phyloP scores from a whole-genome alignment of 2,329 filamentous ascomycete genomes.

The Pestalotiopsis sp. region DNA sequence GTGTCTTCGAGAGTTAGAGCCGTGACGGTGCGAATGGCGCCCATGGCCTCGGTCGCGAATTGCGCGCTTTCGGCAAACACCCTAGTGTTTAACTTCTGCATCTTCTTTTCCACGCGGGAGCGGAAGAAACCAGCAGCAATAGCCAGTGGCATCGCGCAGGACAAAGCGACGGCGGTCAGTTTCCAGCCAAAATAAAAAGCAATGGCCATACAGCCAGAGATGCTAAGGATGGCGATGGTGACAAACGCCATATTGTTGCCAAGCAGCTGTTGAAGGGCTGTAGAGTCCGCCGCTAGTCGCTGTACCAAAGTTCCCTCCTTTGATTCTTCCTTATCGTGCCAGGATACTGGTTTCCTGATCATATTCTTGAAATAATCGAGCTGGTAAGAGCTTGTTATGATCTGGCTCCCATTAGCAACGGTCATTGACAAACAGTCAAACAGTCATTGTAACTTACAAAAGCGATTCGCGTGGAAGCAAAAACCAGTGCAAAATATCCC shows the following conservation, averaged over 20 bases:
- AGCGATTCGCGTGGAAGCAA: constrained; percentile 48
- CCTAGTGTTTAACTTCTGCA: constrained; percentile 55
- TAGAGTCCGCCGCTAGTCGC: constrained; percentile 56
- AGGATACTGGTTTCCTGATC: constrained; percentile 58
- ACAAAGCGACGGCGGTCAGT: constrained; percentile 67
- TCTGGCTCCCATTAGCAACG: constrained; percentile 21
- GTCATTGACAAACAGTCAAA: background rate
- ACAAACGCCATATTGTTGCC: constrained; percentile 66
- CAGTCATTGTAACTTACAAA: constrained; percentile 29
- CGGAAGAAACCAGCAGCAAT: constrained; percentile 45
- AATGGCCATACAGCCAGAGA: constrained; percentile 66
- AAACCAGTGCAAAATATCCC: constrained; percentile 55
- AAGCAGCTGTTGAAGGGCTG: constrained; percentile 63
- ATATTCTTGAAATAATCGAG: constrained; percentile 63
- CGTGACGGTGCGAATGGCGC: constrained; percentile 73
- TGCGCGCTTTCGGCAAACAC: constrained; percentile 74
- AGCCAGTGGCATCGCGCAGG: constrained; percentile 58
- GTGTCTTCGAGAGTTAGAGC: constrained; percentile 69
- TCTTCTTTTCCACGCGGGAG: constrained; percentile 30
- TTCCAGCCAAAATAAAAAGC: constrained; percentile 79
- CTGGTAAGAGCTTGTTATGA: constrained; percentile 56
- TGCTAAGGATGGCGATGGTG: constrained; percentile 64
- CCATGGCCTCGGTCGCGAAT: constrained; percentile 74
- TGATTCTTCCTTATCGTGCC: constrained; percentile 63
- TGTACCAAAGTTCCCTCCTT: constrained; percentile 62